phyloP scores from a whole-genome alignment of 225 moss, liverwort and hornwort species.

The Antitrichia curtipendula region DNA sequence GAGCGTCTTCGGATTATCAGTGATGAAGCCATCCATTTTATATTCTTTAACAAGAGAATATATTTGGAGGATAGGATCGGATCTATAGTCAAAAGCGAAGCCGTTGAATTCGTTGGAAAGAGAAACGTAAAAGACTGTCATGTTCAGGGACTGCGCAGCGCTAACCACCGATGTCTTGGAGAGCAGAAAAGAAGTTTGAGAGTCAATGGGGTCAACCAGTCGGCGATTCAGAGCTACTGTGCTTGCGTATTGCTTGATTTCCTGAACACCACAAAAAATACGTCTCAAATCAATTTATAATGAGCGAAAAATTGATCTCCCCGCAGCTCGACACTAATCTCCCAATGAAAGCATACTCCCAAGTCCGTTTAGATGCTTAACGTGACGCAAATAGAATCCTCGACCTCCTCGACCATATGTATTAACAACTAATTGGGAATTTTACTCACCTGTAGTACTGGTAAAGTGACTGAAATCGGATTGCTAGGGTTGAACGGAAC shows the following conservation, averaged over 20 bases:
- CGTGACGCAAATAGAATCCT: background rate
- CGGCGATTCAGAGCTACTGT: conserved; percentile 25
- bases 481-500: background rate
- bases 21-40: conserved; percentile 53
- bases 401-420: background rate
- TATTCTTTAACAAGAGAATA: conserved; percentile 22
- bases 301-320: background rate
- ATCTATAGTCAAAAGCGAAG: conserved; percentile 34
- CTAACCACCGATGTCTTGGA: conserved; percentile 14
- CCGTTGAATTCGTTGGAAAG: conserved; percentile 48
- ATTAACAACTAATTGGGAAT: background rate
- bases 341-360: background rate
- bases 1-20: conserved; percentile 62
- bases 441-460: conserved; percentile 14
- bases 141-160: conserved; percentile 53
- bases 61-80: conserved; percentile 58
- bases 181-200: background rate
- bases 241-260: conserved; percentile 63
- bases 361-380: background rate
- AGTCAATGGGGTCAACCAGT: conserved; percentile 37
- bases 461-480: conserved; percentile 1
- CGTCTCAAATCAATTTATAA: background rate
- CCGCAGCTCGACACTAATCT: background rate
- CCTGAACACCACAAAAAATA: conserved; percentile 11
- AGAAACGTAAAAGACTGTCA: conserved; percentile 47